Conservation (phyloP, 169 alveolate species). For the Cyclospora cayetanensis region DNA sequence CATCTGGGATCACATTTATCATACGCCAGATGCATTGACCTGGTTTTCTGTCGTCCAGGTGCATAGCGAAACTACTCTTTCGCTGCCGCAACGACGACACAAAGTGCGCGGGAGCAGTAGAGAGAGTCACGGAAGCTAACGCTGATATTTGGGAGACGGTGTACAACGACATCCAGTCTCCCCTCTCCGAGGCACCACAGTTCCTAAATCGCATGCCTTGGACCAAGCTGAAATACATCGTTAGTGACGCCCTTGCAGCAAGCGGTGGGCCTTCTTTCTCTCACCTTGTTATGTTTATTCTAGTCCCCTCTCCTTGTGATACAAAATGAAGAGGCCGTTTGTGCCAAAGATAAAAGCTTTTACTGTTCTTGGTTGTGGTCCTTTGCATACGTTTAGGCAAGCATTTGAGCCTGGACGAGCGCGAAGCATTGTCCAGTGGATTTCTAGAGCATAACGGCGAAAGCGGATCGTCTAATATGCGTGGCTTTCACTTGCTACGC, state of each 20-base stretch:
- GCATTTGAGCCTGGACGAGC: not conserved
- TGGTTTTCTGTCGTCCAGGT: not conserved
- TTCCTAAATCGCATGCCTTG: too few relatives aligned
- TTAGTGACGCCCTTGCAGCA: too few relatives aligned
- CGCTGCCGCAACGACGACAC: not conserved
- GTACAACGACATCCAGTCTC: not conserved
- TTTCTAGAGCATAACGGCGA: not conserved
- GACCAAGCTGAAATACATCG: too few relatives aligned
- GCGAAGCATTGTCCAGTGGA: not conserved
- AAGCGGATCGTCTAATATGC: not conserved
- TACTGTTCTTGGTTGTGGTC: too few relatives aligned
- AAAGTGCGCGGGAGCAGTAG: not conserved
- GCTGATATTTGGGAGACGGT: not conserved
- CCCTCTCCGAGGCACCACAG: too few relatives aligned
- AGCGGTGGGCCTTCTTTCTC: too few relatives aligned
- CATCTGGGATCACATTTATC: not conserved
- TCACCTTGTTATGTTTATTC: too few relatives aligned
- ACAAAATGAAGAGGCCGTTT: too few relatives aligned
- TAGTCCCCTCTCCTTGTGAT: too few relatives aligned
- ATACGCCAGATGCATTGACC: not conserved
- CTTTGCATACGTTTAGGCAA: not conserved
- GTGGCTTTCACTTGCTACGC: not conserved
- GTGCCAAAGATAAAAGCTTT: too few relatives aligned
- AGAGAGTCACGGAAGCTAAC: not conserved
- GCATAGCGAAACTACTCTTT: not conserved